Base-by-base conservation (phyloP, 768 basidiomycete genomes). In the Trametes meyenii region DNA sequence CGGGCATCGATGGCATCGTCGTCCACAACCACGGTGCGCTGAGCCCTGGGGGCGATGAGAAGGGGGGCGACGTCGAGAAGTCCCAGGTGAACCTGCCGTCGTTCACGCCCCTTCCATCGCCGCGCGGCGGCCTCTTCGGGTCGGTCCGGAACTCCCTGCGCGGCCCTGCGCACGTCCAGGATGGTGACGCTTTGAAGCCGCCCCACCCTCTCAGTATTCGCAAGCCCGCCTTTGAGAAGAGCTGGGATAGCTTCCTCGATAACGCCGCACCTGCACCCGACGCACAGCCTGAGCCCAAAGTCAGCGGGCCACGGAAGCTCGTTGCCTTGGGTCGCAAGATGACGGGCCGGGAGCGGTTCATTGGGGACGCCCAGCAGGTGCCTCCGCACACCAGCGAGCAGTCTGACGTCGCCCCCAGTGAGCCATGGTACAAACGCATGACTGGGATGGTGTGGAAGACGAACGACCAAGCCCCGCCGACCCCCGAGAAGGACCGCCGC, bases 81-180 rank as follows among this genome's bases (percentile, higher is more conserved):
- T 39, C 56, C 17, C 50, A 60, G 44, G 50, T 45, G 33, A 46
- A 38, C 21, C 35, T 60, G 0, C 75, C 75, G 16, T 79, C 79
- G 23, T 86, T 86, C 61, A 82, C 81, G 29, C 85, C 83, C 7
- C 72, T 83, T 62, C 80, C 81, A 21, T 40, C 57, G 36, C 57
- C 62, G 33, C 52, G 45, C 21, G 64, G 70, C 29, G 71, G 66
- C 49, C 57, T 60, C 16, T 63, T 73, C 40, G 75, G 74, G 59
- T 74, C 76, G 5, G 78, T 80, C 63, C 74, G 75, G 65, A 68
- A 72, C 21, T 73, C 79, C 10, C 53, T 55, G 26, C 29, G 54
- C 19, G 44, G 55, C 11, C 38, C 39, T 11, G 36, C 39, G 11
- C 44, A 38, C 49, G 29, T 33, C 8, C 44, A 19, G 40, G 46